A percentile compares a stretch with the other conserved stretches of the same genome.
phyloP scores from a whole-genome alignment of 148 eudicot species.

The Silene latifolia region DNA sequence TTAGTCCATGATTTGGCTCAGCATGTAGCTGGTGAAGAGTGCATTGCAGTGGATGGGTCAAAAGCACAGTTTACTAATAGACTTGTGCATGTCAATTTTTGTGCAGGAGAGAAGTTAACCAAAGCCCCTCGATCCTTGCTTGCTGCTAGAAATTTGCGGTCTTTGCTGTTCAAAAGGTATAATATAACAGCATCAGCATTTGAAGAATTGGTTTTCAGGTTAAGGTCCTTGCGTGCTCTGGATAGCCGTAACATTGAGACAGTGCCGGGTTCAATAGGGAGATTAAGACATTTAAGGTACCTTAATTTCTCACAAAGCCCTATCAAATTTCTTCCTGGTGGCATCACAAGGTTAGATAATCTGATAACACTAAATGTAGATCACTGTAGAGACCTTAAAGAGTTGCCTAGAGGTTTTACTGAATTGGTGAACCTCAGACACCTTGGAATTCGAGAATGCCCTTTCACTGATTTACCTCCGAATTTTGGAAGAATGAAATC shows the following conservation, averaged over 20 bases:
- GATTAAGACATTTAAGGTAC: conserved; percentile 7
- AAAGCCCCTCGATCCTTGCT: neutral
- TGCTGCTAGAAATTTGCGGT: conserved; percentile 10
- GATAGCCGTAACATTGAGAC: neutral
- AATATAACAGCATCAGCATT: neutral
- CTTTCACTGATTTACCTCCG: no score
- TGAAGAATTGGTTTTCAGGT: neutral
- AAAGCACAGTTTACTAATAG: neutral
- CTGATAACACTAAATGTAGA: no score
- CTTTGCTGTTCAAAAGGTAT: neutral
- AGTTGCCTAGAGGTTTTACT: no score
- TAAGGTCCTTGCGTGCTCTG: conserved; percentile 17
- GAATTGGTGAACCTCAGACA: no score
- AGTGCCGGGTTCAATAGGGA: neutral
- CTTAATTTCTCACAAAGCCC: no score
- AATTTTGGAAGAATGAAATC: no score
- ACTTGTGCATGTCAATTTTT: conserved; percentile 1
- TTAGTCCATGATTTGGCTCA: conserved; percentile 21
- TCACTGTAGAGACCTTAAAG: no score
- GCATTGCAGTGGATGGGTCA: neutral
- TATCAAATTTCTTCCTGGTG: no score
- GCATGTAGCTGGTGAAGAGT: conserved; percentile 5
- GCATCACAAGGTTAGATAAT: no score
- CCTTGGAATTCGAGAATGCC: no score
- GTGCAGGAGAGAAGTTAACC: neutral